Evolutionary conservation across 2,329 filamentous ascomycete species (phyloP), one percentile per base, ranked within the genome.

Genomic region (Fusarium sp.): DNA sequence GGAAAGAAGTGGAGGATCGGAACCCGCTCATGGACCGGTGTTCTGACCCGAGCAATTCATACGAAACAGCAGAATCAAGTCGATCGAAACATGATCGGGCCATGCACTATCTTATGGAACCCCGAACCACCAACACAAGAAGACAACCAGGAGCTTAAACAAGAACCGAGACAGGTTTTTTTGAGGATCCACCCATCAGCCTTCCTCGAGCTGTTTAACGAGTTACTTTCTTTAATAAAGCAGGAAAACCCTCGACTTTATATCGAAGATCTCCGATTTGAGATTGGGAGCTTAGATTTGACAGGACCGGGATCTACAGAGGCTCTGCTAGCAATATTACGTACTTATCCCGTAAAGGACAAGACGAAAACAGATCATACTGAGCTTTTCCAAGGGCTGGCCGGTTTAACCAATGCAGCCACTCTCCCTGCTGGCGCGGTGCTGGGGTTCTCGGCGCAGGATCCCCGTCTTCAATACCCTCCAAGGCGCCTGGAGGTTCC

Each of bases 161-260:
- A 78, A 68, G 33, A 30, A 0, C 78, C 80, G 42, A 76, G 82
- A 80, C 85, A 87, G 22, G 79, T 93, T 2, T 90, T 95, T 62
- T 81, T 98, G 57, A 88, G 95, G 61, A 84, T 95, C 4, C 95
- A 98, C 79, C 96, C 96, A 5, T 92, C 95, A 26, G 92, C 92
- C 12, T 95, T 94, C 76, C 82, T 90, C 4, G 88, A 93, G 74
- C 80, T 91, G 0, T 95, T 93, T 85, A 85, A 90, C 28, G 87
- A 92, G 67, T 80, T 94, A 5, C 76, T 90, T 22, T 84, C 85
- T 6, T 80, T 90, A 4, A 84, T 85, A 24, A 91, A 89, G 76
- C 86, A 88, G 69, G 88, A 90, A 72, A 91, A 86, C 42, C 91
- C 91, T 4, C 83, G 85, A 9, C 85, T 93, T 12, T 88, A 87